Conservation (phyloP, 441 rosid genomes). For the Croton setiger region DNA sequence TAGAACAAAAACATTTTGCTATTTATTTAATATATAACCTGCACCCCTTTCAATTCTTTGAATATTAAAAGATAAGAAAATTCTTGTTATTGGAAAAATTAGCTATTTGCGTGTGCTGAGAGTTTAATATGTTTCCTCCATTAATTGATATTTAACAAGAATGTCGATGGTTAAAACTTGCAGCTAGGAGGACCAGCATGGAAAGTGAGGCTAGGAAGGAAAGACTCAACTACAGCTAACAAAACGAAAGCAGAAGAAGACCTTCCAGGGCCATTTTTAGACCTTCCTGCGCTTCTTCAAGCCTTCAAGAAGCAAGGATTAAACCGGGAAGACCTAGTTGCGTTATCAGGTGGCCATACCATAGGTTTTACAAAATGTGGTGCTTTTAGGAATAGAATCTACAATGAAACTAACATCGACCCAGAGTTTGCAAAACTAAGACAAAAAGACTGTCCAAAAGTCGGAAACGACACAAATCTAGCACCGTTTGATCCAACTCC, state of each 20-base stretch:
- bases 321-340: conserved; percentile 39
- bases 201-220: conserved; percentile 41
- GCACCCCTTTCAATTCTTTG: no score
- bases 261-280: conserved; percentile 32
- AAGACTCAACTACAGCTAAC: conserved; percentile 49
- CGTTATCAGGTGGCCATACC: conserved; percentile 48
- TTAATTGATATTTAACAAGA: not conserved
- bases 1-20: no score
- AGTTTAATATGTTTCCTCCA: not conserved
- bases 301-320: conserved; percentile 38
- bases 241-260: conserved; percentile 24
- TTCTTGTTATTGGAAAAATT: no score
- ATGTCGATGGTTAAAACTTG: not conserved
- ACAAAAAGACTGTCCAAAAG: conserved; percentile 22
- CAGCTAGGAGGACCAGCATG: conserved; percentile 58
- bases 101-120: no score
- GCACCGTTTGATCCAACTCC: conserved; percentile 35
- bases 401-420: conserved; percentile 34
- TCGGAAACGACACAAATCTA: conserved; percentile 30
- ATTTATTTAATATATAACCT: no score
- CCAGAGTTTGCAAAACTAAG: conserved; percentile 28
- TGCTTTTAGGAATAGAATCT: conserved; percentile 29
- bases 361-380: conserved; percentile 34
- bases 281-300: conserved; percentile 29
- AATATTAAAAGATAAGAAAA: no score